These are phyloP conservation scores for Daldinia decipiens DNA, from an alignment of 495 filamentous ascomycete species.

Conservation along the genomic window DNA sequence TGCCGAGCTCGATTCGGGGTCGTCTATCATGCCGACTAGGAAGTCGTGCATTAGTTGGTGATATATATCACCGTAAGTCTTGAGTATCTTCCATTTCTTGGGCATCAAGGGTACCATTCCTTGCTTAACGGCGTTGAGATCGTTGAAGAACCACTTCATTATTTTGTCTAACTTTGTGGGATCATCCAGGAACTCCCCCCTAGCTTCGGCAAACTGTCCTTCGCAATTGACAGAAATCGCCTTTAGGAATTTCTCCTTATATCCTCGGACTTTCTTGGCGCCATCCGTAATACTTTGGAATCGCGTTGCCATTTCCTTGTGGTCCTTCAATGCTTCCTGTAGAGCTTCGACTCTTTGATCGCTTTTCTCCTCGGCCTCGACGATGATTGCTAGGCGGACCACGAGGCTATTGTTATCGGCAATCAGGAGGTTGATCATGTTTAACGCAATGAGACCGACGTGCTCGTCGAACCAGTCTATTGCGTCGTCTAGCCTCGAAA, in stretches of 20 bases:
- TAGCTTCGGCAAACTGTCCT: constrained; percentile 76
- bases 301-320: constrained; percentile 88
- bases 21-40: constrained; percentile 80
- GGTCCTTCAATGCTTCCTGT: constrained; percentile 92
- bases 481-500: constrained; percentile 84
- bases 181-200: constrained; percentile 80
- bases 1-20: constrained; percentile 77
- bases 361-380: constrained; percentile 95
- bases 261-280: constrained; percentile 89
- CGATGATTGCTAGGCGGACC: constrained; percentile 87
- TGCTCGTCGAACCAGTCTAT: constrained; percentile 97
- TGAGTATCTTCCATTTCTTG: constrained; percentile 97
- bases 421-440: constrained; percentile 85
- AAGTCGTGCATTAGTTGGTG: constrained; percentile 95
- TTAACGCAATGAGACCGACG: constrained; percentile 85
- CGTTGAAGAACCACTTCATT: constrained; percentile 96
- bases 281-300: constrained; percentile 96
- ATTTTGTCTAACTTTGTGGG: constrained; percentile 85
- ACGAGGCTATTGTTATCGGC: constrained; percentile 87
- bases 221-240: constrained; percentile 78
- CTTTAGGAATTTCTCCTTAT: constrained; percentile 93
- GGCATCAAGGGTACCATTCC: constrained; percentile 92
- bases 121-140: constrained; percentile 88
- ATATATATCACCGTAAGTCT: constrained; percentile 88
- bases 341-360: constrained; percentile 89